Base-by-base conservation (phyloP, 345 rosid genomes). In the Hypericum androsaemum region DNA sequence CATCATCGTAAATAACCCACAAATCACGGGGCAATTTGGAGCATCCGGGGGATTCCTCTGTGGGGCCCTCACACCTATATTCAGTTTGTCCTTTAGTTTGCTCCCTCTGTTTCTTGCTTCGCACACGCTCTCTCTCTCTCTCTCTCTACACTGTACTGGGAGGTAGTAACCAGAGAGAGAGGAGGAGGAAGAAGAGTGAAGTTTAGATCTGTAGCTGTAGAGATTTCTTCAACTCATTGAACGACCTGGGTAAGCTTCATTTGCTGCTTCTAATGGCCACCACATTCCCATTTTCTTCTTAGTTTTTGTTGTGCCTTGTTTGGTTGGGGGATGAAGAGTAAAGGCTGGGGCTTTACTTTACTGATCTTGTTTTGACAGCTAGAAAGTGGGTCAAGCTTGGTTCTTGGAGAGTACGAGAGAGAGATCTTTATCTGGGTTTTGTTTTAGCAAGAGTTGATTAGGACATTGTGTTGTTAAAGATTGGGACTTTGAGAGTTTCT, bases 201-300 rank as follows among this genome's bases (percentile, higher is more conserved):
- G 57, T 64, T 68, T 67, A 80, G 86, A 80, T 80, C 86, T 74
- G 77, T 15, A 61, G 59, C 65, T 49, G 12, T 8, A 50, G 47
- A 40, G 42, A 43, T 50, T 66, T 58, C 57, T 32, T 35, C 36
- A 11, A 10, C 58, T 32, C 17, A 36, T 47, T 47, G 38, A 10
- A 47, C 60, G 47, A 65, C 59, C 60, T 54, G 55, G 70, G 64
- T 65, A 49, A 47, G 60, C 60, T 16, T 39, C 42, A 2, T n/a
- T 42, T 43, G 11, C 38, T 56, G 38, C 39, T 14, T 22, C 8
- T 10, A 8, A 22, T 22, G 1, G 4, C 32, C n/a, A 8, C 11
- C 22, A 22, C 60, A 60, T 50, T 42, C 53, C 38, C 40, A n/a
- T 28, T 64, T 53, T 56, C 39, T 39, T 12, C 39, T 8, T 35